phyloP scores from a whole-genome alignment of 2,329 filamentous ascomycete genomes.

The Cercospora zeae-maydis region DNA sequence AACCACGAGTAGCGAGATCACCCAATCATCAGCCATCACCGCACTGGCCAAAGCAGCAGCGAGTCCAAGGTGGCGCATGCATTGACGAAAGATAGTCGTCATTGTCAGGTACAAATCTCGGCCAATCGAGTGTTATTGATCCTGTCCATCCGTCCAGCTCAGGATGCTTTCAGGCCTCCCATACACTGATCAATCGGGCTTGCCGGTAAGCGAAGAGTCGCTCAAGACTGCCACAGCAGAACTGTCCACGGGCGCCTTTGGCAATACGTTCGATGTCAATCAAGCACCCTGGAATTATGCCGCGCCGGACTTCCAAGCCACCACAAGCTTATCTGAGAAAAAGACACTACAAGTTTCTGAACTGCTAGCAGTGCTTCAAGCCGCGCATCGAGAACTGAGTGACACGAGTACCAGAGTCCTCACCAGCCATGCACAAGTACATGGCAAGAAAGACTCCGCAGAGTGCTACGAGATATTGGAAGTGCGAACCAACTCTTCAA shows the following conservation, averaged over 20 bases:
- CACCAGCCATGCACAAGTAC: background rate
- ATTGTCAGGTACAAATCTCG: background rate
- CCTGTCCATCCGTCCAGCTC: background rate
- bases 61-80: background rate
- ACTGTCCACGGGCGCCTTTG: background rate
- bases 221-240: slow-evolving; percentile 2
- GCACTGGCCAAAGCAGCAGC: background rate
- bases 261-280: background rate
- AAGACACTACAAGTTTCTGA: background rate
- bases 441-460: background rate
- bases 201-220: background rate
- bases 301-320: slow-evolving; percentile 8
- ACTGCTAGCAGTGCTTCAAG: background rate
- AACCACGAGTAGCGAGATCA: background rate
- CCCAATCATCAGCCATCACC: background rate
- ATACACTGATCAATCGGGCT: background rate
- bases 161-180: slow-evolving; percentile 1
- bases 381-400: background rate
- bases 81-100: background rate
- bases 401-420: background rate
- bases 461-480: slow-evolving; percentile 7
- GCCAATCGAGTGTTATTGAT: slow-evolving; percentile 1
- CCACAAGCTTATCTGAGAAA: background rate
- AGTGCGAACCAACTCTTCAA: background rate
- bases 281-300: slow-evolving; percentile 2